These are phyloP conservation scores for Inga laurina DNA, from an alignment of 306 rosid genomes.

Conservation along the genomic window DNA sequence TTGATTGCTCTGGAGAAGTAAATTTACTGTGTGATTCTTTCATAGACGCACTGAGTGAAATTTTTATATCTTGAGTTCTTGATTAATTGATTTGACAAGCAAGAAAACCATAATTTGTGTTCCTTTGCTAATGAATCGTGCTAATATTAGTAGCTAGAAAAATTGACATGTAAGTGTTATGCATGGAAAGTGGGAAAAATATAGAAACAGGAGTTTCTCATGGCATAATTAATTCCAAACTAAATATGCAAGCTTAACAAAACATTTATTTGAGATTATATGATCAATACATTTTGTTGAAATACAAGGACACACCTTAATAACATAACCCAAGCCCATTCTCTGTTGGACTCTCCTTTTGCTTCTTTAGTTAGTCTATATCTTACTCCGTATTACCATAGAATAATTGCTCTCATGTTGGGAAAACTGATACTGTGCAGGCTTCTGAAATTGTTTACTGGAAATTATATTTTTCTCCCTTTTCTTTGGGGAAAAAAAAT, in stretches of 20 bases:
- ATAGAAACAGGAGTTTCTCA: neutral
- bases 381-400: neutral
- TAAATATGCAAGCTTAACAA: neutral
- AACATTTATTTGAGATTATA: neutral
- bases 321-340: neutral
- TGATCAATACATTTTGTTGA: conserved; percentile 5
- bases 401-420: conserved; percentile 12
- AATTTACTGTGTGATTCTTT: neutral
- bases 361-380: neutral
- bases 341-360: neutral
- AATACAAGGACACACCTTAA: conserved; percentile 7
- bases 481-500: neutral
- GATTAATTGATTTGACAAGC: neutral
- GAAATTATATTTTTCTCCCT: conserved; percentile 1
- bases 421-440: neutral
- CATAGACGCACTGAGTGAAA: conserved; percentile 6
- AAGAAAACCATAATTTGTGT: neutral
- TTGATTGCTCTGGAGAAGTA: conserved; percentile 12
- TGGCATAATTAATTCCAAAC: neutral
- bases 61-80: conserved; percentile 9
- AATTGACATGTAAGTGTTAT: neutral
- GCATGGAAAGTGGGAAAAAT: neutral
- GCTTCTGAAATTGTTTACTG: neutral
- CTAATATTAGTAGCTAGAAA: neutral
- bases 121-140: neutral